A percentile compares a stretch with the other conserved stretches of the same genome.
These are phyloP conservation scores for Sclerotinia glacialis DNA, from an alignment of 2,329 filamentous ascomycete genomes.

Conservation along the genomic window DNA sequence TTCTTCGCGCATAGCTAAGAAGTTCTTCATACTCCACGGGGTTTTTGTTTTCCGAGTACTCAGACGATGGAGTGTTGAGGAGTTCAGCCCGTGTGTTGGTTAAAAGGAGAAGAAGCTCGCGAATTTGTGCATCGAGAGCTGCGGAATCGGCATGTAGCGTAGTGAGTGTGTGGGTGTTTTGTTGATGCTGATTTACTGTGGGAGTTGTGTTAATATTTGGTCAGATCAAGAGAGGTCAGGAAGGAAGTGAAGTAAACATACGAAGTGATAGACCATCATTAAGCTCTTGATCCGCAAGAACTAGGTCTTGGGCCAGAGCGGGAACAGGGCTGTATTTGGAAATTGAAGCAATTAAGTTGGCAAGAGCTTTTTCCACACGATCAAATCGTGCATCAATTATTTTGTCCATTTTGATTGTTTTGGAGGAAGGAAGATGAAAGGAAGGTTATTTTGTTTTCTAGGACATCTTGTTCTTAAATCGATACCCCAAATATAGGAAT, in stretches of 20 bases:
- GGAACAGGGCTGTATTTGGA: constrained; percentile 76
- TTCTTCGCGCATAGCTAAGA: constrained; percentile 73
- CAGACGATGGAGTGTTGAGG: constrained; percentile 58
- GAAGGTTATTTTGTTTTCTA: neutral
- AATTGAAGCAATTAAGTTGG: constrained; percentile 72
- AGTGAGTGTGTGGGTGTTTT: constrained; percentile 67
- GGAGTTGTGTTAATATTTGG: neutral
- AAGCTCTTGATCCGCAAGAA: constrained; percentile 67
- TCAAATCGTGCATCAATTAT: constrained; percentile 62
- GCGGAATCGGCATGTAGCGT: constrained; percentile 64
- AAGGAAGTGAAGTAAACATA: constrained; percentile 40
- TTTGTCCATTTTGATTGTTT: constrained; percentile 53
- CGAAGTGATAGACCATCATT: constrained; percentile 63
- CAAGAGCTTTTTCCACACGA: constrained; percentile 64
- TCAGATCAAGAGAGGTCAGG: neutral
- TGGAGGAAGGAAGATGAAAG: neutral
- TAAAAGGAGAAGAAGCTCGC: constrained; percentile 65
- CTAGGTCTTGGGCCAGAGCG: constrained; percentile 64
- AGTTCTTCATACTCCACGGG: constrained; percentile 69
- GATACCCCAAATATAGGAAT: constrained; percentile 1
- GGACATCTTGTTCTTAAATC: constrained; percentile 6
- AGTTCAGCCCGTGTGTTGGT: constrained; percentile 72
- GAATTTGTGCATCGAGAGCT: constrained; percentile 69
- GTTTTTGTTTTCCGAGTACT: constrained; percentile 50
- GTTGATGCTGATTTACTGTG: constrained; percentile 69